phyloP scores from a whole-genome alignment of 2,329 filamentous ascomycete species.

The Emergomyces orientalis region DNA sequence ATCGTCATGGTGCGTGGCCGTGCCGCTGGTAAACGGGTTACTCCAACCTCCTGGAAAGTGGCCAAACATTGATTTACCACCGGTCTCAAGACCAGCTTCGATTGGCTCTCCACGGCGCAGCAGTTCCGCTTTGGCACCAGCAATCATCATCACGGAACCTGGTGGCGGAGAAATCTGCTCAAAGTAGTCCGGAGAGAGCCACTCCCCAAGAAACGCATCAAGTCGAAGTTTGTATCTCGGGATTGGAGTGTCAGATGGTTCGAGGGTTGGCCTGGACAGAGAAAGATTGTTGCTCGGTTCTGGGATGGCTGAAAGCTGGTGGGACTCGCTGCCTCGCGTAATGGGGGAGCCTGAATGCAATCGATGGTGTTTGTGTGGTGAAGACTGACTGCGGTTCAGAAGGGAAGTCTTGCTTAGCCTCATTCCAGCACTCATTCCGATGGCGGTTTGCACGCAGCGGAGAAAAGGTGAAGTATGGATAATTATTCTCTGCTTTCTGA shows the following conservation, averaged over 20 bases:
- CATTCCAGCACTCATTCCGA: constrained; percentile 78
- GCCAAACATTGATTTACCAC: constrained; percentile 31
- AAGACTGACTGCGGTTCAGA: neutral
- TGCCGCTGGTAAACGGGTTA: constrained; percentile 24
- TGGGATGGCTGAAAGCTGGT: constrained; percentile 24
- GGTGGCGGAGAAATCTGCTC: constrained; percentile 86
- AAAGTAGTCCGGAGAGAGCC: constrained; percentile 89
- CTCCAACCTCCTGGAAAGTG: constrained; percentile 50
- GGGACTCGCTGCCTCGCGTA: constrained; percentile 19
- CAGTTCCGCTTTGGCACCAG: constrained; percentile 77
- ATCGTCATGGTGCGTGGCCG: constrained; percentile 16
- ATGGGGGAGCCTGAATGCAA: constrained; percentile 23
- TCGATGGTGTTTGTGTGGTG: constrained; percentile 15
- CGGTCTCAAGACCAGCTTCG: constrained; percentile 34
- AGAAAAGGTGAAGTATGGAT: constrained; percentile 92
- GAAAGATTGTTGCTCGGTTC: constrained; percentile 23
- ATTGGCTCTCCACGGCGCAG: constrained; percentile 62
- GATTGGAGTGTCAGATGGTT: neutral
- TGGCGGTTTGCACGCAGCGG: constrained; percentile 83
- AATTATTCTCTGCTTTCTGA: constrained; percentile 61
- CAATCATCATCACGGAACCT: constrained; percentile 75
- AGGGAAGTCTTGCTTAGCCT: constrained; percentile 34
- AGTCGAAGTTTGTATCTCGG: constrained; percentile 51
- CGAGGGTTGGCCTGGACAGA: neutral
- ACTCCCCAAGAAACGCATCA: constrained; percentile 90